These are phyloP conservation scores for Geosmithia morbida DNA, from an alignment of 2,329 filamentous ascomycete species.

Conservation along the genomic window DNA sequence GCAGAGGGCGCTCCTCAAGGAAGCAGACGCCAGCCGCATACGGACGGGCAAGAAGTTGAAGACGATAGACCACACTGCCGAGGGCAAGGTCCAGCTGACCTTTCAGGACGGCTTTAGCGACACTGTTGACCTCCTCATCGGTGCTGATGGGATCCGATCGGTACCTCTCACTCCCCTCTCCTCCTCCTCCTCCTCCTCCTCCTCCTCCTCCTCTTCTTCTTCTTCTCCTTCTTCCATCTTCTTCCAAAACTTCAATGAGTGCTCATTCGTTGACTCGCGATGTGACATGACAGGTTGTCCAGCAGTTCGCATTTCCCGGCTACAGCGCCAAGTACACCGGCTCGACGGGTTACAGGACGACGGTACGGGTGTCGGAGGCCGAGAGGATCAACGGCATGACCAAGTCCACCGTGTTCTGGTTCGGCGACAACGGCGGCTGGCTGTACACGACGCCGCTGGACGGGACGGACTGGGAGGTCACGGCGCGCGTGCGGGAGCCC, in stretches of 20 bases:
- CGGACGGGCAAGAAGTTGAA: conserved; percentile 28
- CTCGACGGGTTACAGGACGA: conserved; percentile 16
- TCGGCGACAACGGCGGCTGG: conserved; percentile 13
- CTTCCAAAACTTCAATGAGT: too few species aligned
- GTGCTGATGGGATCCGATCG: conserved; percentile 37
- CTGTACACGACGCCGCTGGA: conserved; percentile 18
- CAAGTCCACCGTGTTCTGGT: conserved; percentile 15
- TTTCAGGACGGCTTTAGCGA: conserved; percentile 28
- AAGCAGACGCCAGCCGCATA: conserved; percentile 26
- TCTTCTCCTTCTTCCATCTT: too few species aligned
- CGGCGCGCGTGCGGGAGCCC: conserved; percentile 1
- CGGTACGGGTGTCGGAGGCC: conserved; percentile 11
- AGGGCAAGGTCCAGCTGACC: conserved; percentile 19
- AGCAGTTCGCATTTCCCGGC: conserved; percentile 22
- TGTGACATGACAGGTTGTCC: too few species aligned
- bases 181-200: too few species aligned
- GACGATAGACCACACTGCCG: conserved; percentile 18
- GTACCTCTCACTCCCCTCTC: conserved; percentile 13
- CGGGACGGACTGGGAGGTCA: conserved; percentile 18
- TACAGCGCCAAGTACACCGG: conserved; percentile 29
- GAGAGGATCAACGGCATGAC: conserved; percentile 14
- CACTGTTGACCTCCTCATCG: conserved; percentile 30
- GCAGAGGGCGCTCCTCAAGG: conserved; percentile 30
- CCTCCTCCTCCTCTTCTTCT: too few species aligned
- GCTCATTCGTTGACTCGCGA: too few species aligned